Conservation (phyloP, 106 monocot species). For the Narthecium ossifragum region DNA sequence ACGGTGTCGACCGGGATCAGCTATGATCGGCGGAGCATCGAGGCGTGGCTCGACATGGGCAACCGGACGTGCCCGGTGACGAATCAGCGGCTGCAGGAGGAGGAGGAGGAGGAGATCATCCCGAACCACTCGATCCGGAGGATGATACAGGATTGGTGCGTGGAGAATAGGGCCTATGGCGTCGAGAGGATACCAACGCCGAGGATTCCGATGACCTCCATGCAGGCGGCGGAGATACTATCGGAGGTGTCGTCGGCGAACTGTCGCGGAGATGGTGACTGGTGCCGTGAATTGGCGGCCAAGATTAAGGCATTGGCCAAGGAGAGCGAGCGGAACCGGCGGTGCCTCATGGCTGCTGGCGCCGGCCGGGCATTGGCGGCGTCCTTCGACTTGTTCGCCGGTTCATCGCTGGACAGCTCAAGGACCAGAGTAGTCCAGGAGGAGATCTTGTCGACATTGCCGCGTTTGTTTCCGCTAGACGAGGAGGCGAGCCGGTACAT, state of each 20-base stretch:
- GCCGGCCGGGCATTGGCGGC: slow-evolving; percentile 16
- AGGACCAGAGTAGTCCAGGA: slow-evolving; percentile 8
- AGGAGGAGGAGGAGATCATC: slow-evolving; percentile 21
- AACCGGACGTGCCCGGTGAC: slow-evolving; percentile 52
- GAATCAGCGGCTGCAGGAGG: slow-evolving; percentile 4
- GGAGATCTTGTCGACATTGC: slow-evolving; percentile 40
- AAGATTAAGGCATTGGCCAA: slow-evolving; percentile 15
- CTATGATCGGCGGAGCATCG: slow-evolving; percentile 78
- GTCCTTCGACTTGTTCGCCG: slow-evolving; percentile 18
- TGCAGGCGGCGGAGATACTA: slow-evolving; percentile 21
- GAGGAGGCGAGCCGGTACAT: slow-evolving; percentile 6
- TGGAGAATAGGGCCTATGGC: slow-evolving; percentile 25
- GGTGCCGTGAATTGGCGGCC: slow-evolving; percentile 6
- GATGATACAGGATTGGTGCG: slow-evolving; percentile 64
- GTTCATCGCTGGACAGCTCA: not conserved
- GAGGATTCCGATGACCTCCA: slow-evolving; percentile 17
- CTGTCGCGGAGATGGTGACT: not conserved
- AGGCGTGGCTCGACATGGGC: slow-evolving; percentile 67
- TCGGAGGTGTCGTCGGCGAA: slow-evolving; percentile 18
- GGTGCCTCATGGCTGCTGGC: slow-evolving; percentile 19
- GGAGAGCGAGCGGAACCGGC: slow-evolving; percentile 43
- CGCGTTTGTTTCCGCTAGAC: slow-evolving; percentile 24
- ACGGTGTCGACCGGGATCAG: slow-evolving; percentile 71
- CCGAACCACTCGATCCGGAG: slow-evolving; percentile 48
- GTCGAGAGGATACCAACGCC: slow-evolving; percentile 56